Base-by-base conservation (phyloP, 768 basidiomycete genomes). In the Psilocybe subaeruginosa region DNA sequence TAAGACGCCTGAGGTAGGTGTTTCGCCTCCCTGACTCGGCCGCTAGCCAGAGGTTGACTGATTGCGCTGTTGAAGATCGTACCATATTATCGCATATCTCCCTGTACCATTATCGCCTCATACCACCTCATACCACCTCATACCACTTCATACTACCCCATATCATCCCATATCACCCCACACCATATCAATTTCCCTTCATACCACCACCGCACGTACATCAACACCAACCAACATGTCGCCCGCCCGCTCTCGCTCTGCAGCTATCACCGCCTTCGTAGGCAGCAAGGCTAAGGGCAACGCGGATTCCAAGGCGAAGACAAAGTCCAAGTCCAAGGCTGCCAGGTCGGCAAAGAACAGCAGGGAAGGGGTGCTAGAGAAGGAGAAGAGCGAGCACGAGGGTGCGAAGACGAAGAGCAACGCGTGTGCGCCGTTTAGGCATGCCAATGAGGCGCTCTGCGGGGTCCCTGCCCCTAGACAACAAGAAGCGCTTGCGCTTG, bases 361-460 rank as follows among this genome's bases (percentile, higher is more conserved):
- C 14, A 43, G 11, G 11, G 14, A 43, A 43, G n/a, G 11, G 14
- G 41, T 1, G 37, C 14, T 39, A 1, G 37, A 39, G 37, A 39
- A 8, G 7, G 37, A 39, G 37, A 14, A 1, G 37, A 14, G 37
- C 2, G 12, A 37, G 37, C 2, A 37, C 8, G 7, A 14, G 37
- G 12, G 19, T 7, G 37, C 8, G 37, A 37, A 43, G 41, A 16
- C 4, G 11, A 12, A 17, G 41, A 82, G 64, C 0, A 89, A 77
- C 19, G 92, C 78, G 1, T 49, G 47, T 39, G 48, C 56, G 17
- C 56, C 56, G 30, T 58, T 58, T 46, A 58, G 49, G n/a, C 47
- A 27, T 4, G 39, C 43, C 14, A 58, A 50, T 31, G 56, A 37
- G 11, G 29, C 31, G 17, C 27, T 19, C 41, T 14, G 8, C 47